These are phyloP conservation scores for Colletotrichum destructivum DNA, from an alignment of 2,329 filamentous ascomycete genomes.

Conservation along the genomic window DNA sequence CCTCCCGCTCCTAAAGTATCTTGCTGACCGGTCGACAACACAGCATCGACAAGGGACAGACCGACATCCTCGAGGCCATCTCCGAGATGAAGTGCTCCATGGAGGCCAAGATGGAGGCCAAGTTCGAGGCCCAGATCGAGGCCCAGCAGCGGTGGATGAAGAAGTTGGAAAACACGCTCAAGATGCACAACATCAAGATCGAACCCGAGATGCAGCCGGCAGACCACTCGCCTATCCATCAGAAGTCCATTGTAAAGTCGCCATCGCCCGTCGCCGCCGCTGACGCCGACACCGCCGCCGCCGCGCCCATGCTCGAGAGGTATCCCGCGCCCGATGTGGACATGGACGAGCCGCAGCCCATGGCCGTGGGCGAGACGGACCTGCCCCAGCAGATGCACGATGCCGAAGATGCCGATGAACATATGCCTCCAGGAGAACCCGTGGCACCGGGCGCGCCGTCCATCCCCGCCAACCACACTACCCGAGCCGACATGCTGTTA, in stretches of 20 bases:
- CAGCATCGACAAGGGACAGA: slow-evolving; percentile 72
- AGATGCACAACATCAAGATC: slow-evolving; percentile 34
- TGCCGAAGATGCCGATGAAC: slow-evolving; percentile 60
- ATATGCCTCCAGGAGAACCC: slow-evolving; percentile 59
- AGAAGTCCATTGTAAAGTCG: slow-evolving; percentile 25
- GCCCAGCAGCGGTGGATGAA: slow-evolving; percentile 23
- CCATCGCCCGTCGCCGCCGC: slow-evolving; percentile 1
- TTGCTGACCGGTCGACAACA: slow-evolving; percentile 46
- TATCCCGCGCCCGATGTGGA: slow-evolving; percentile 3
- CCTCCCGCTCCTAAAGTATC: slow-evolving; percentile 51
- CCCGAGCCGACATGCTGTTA: slow-evolving; percentile 87
- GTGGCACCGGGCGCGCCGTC: slow-evolving; percentile 74
- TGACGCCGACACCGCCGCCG: too few species aligned
- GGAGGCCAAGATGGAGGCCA: slow-evolving; percentile 38
- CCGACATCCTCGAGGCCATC: slow-evolving; percentile 73
- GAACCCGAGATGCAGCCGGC: slow-evolving; percentile 25
- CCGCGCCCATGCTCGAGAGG: neutral
- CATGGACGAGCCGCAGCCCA: slow-evolving; percentile 44
- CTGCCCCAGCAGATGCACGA: slow-evolving; percentile 49
- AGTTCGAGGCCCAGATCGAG: slow-evolving; percentile 17
- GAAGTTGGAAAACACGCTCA: slow-evolving; percentile 23
- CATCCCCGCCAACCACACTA: slow-evolving; percentile 89
- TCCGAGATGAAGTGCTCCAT: slow-evolving; percentile 46
- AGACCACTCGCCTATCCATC: slow-evolving; percentile 1
- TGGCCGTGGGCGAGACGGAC: slow-evolving; percentile 47